Percentiles rank a stretch among this genome's conserved stretches.
Evolutionary conservation across 2,329 filamentous ascomycete species (phyloP).

Genomic region (Bipolaris zeicola): DNA sequence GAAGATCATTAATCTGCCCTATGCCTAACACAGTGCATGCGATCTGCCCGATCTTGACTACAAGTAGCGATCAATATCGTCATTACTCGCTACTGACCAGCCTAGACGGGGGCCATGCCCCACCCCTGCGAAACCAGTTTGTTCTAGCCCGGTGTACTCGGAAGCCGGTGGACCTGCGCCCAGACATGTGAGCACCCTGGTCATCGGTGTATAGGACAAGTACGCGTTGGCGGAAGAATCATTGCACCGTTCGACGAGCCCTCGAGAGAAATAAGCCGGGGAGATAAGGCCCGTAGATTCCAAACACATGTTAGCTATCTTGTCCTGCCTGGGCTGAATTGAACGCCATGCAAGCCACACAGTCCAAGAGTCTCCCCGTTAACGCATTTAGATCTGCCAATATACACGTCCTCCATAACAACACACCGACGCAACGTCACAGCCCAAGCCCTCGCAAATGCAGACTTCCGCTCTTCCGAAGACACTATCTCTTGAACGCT

Average conservation of each 20-base stretch:
- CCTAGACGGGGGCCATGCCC: conserved; percentile 3
- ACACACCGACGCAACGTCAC: conserved; percentile 2
- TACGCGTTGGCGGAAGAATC: neutral
- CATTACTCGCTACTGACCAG: conserved; percentile 20
- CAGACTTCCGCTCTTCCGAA: conserved; percentile 23
- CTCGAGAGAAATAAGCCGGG: neutral
- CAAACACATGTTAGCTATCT: neutral
- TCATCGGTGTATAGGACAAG: conserved; percentile 2
- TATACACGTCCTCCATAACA: conserved; percentile 7
- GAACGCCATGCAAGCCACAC: conserved; percentile 9
- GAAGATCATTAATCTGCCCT: no score
- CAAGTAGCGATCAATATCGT: conserved; percentile 36
- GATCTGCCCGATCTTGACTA: conserved; percentile 27
- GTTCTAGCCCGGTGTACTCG: conserved; percentile 4
- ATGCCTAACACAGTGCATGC: conserved; percentile 10
- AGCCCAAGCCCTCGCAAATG: conserved; percentile 14
- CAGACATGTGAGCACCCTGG: neutral
- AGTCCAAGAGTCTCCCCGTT: neutral
- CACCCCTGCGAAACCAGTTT: neutral
- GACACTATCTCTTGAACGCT: conserved; percentile 38
- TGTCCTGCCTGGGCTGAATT: neutral
- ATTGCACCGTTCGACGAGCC: no score
- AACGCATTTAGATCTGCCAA: conserved; percentile 1
- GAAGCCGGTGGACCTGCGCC: conserved; percentile 2
- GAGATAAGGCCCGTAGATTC: neutral